Evolutionary conservation across 192 early-diverging fungal genomes (phyloP).

Genomic region (Backusella psychrophila): DNA sequence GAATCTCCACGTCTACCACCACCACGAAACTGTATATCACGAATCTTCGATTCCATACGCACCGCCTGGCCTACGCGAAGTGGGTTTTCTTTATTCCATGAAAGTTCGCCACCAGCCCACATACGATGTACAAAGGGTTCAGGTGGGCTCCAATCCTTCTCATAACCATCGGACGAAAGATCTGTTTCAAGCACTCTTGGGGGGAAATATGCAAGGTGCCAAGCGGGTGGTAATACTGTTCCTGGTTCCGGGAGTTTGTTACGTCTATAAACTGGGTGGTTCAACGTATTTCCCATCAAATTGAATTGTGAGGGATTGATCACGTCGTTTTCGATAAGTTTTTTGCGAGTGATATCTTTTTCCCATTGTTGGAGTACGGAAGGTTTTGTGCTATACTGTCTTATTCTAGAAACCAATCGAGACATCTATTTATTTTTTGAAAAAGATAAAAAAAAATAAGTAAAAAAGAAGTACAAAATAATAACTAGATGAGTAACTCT

Average conservation of each 20-base stretch:
- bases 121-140: constrained; percentile 73
- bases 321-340: constrained; percentile 5
- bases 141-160: constrained; percentile 73
- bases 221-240: constrained; percentile 63
- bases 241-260: constrained; percentile 37
- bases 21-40: constrained; percentile 54
- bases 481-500: neutral
- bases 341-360: neutral
- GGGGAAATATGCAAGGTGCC: constrained; percentile 80
- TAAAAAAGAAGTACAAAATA: neutral
- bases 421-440: neutral
- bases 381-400: neutral
- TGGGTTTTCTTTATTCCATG: constrained; percentile 56
- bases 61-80: constrained; percentile 62
- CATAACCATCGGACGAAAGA: constrained; percentile 81
- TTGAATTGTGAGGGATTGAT: constrained; percentile 30
- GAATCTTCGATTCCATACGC: constrained; percentile 55
- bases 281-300: constrained; percentile 37
- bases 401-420: neutral
- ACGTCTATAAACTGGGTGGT: constrained; percentile 12
- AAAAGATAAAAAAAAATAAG: neutral
- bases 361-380: neutral
- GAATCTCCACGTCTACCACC: constrained; percentile 48
- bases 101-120: constrained; percentile 84
- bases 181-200: constrained; percentile 61